Conservation (phyloP, 208 protist species). For the Naegleria fowleri region DNA sequence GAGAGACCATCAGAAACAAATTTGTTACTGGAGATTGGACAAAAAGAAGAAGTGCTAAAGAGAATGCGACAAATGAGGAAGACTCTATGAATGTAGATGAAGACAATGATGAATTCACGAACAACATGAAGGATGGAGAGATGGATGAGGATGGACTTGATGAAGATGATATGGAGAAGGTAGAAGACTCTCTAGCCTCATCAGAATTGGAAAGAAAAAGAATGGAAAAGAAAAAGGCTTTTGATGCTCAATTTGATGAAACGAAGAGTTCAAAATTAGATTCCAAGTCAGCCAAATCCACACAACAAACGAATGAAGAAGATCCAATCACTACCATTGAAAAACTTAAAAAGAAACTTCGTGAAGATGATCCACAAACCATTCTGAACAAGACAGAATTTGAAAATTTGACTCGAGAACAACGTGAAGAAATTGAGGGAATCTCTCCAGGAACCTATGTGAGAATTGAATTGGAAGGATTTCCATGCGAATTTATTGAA, state of each 20-base stretch:
- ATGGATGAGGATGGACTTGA: slow-evolving; percentile 35
- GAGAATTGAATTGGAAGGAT: slow-evolving; percentile 79
- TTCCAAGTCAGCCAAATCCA: background rate
- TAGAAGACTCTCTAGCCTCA: background rate
- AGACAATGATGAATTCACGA: slow-evolving; percentile 35
- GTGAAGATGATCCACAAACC: slow-evolving; percentile 25
- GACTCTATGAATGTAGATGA: slow-evolving; percentile 2
- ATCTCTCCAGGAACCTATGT: slow-evolving; percentile 91
- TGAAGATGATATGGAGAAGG: background rate
- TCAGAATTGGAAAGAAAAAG: slow-evolving; percentile 43
- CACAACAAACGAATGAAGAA: slow-evolving; percentile 16
- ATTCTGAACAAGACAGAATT: slow-evolving; percentile 26
- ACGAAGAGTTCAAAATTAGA: no score
- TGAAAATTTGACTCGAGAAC: background rate
- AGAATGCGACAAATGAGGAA: background rate
- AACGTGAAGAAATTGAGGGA: slow-evolving; percentile 52
- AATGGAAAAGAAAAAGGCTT: slow-evolving; percentile 69
- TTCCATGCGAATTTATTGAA: slow-evolving; percentile 90
- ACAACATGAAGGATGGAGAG: slow-evolving; percentile 25
- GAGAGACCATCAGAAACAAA: slow-evolving; percentile 72
- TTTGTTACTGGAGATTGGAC: slow-evolving; percentile 91
- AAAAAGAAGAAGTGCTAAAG: slow-evolving; percentile 40
- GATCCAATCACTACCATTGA: background rate
- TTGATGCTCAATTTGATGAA: background rate
- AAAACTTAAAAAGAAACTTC: slow-evolving; percentile 15